Conservation (phyloP, 2,329 filamentous ascomycete species). For the Monilinia aucupariae region DNA sequence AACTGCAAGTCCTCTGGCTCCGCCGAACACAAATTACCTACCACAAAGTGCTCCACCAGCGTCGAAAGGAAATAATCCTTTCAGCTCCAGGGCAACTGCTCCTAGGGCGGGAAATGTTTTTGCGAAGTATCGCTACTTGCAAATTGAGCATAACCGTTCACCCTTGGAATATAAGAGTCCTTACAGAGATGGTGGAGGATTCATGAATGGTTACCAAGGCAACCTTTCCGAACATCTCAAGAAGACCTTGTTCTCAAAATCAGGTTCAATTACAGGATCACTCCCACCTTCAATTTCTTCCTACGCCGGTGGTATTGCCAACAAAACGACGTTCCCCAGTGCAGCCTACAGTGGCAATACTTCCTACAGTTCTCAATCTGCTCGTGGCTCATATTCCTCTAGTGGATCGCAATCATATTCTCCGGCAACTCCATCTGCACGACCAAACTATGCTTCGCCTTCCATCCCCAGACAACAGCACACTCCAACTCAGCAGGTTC, state of each 20-base stretch:
- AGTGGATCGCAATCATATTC: constrained; percentile 12
- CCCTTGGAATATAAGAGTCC: constrained; percentile 54
- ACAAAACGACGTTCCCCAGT: neutral
- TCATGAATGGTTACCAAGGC: constrained; percentile 57
- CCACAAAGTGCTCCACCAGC: constrained; percentile 17
- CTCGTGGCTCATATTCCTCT: constrained; percentile 4
- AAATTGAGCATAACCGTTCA: constrained; percentile 55
- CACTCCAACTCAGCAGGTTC: constrained; percentile 16
- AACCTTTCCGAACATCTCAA: constrained; percentile 31
- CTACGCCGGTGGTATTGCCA: constrained; percentile 6
- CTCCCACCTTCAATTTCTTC: constrained; percentile 13
- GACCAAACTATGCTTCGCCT: constrained; percentile 9
- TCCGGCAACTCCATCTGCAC: constrained; percentile 10
- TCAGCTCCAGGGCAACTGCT: constrained; percentile 23
- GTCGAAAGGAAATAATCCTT: constrained; percentile 27
- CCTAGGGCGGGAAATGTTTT: constrained; percentile 21
- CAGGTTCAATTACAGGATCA: constrained; percentile 16
- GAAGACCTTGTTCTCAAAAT: constrained; percentile 29
- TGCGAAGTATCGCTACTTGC: constrained; percentile 46
- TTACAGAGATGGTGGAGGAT: constrained; percentile 51
- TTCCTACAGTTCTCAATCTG: constrained; percentile 1
- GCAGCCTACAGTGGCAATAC: neutral
- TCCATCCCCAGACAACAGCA: constrained; percentile 17
- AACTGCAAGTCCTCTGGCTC: constrained; percentile 17
- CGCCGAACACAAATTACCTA: constrained; percentile 22